Percentiles rank a stretch among this genome's conserved stretches.
Conservation (phyloP, 495 filamentous ascomycete species). For the Aspergillus saccharolyticus region DNA sequence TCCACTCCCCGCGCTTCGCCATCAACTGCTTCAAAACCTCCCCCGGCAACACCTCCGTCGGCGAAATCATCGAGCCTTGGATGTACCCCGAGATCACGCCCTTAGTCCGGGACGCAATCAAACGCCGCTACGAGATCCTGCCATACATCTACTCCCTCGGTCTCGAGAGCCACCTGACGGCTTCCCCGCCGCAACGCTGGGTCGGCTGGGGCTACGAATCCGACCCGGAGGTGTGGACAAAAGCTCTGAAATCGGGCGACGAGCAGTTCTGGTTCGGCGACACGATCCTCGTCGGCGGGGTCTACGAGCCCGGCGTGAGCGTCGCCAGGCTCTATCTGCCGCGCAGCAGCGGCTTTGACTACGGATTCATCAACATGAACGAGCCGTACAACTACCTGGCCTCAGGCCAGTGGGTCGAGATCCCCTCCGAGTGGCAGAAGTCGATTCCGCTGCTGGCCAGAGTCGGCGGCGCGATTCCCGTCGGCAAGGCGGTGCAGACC, state of each 20-base stretch:
- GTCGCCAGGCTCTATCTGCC: conserved; percentile 57
- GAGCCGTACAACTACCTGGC: conserved; percentile 53
- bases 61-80: conserved; percentile 68
- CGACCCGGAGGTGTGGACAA: conserved; percentile 58
- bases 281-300: conserved; percentile 58
- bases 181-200: conserved; percentile 61
- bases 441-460: conserved; percentile 60
- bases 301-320: conserved; percentile 53
- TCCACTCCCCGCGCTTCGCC: conserved; percentile 62
- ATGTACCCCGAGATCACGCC: conserved; percentile 63
- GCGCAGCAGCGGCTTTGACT: conserved; percentile 34
- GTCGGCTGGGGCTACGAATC: conserved; percentile 62
- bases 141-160: conserved; percentile 63
- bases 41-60: conserved; percentile 52
- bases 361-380: conserved; percentile 59
- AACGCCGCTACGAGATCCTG: conserved; percentile 62
- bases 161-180: conserved; percentile 52
- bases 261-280: conserved; percentile 69
- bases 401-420: conserved; percentile 57
- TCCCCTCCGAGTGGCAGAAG: conserved; percentile 52
- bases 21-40: conserved; percentile 74
- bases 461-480: conserved; percentile 54
- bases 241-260: conserved; percentile 50
- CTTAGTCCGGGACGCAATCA: conserved; percentile 56
- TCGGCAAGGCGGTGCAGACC: conserved; percentile 54